Evolutionary conservation across 495 filamentous ascomycete genomes (phyloP).

Genomic region (Xylaria intraflava): DNA sequence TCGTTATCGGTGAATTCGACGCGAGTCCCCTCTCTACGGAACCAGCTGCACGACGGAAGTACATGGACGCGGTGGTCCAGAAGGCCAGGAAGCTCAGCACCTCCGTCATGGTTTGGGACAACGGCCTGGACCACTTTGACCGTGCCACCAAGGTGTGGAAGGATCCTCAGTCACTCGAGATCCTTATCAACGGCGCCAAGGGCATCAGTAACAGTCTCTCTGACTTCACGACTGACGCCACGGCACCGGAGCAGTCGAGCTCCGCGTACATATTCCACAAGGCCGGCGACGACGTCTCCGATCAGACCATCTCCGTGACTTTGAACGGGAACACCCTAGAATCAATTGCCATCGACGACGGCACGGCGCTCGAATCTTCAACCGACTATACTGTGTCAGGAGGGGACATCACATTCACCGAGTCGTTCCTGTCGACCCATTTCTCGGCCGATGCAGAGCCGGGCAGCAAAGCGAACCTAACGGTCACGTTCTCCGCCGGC

Average conservation of each 20-base stretch:
- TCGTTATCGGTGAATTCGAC: slow-evolving; percentile 56
- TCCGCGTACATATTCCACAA: slow-evolving; percentile 53
- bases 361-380: slow-evolving; percentile 24
- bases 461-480: slow-evolving; percentile 45
- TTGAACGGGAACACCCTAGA: slow-evolving; percentile 51
- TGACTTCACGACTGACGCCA: slow-evolving; percentile 45
- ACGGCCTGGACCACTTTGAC: slow-evolving; percentile 44
- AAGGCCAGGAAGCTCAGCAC: slow-evolving; percentile 42
- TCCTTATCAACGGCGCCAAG: slow-evolving; percentile 39
- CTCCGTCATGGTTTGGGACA: slow-evolving; percentile 52
- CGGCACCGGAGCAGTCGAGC: slow-evolving; percentile 38
- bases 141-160: slow-evolving; percentile 41
- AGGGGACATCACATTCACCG: slow-evolving; percentile 41
- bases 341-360: slow-evolving; percentile 36
- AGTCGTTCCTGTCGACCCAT: slow-evolving; percentile 41
- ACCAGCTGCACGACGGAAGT: slow-evolving; percentile 52
- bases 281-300: slow-evolving; percentile 37
- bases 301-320: slow-evolving; percentile 39
- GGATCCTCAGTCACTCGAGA: slow-evolving; percentile 42
- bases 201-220: slow-evolving; percentile 46
- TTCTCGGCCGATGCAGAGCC: slow-evolving; percentile 31
- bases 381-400: slow-evolving; percentile 44
- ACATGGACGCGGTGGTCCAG: slow-evolving; percentile 48
- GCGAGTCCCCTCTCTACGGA: slow-evolving; percentile 40
- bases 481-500: slow-evolving; percentile 47